Evolutionary conservation across 306 rosid species (phyloP).

Genomic region (Rosa chinensis): DNA sequence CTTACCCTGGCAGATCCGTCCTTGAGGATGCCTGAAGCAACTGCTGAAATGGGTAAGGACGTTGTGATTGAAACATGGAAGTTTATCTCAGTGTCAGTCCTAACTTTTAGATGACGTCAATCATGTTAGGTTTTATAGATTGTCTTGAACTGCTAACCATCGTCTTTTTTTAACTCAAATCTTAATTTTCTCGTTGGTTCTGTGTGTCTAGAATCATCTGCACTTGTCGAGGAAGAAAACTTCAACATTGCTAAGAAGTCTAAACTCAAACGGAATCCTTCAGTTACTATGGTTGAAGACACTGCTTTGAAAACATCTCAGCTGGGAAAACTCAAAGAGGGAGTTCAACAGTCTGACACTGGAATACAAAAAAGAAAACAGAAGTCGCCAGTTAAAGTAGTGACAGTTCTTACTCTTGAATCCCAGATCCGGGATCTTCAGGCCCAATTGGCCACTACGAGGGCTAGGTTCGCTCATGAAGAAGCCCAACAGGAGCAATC

Average conservation of each 20-base stretch:
- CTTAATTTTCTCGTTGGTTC: constrained; percentile 25
- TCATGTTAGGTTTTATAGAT: neutral
- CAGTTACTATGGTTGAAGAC: constrained; percentile 40
- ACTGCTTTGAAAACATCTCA: constrained; percentile 39
- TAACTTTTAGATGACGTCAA: neutral
- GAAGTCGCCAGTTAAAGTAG: constrained; percentile 53
- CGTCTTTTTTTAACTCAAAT: constrained; percentile 13
- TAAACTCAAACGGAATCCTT: constrained; percentile 46
- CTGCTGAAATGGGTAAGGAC: constrained; percentile 59
- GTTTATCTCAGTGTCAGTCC: constrained; percentile 11
- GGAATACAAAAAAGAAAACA: constrained; percentile 65
- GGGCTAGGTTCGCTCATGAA: no score
- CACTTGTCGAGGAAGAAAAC: constrained; percentile 48
- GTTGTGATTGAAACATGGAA: constrained; percentile 16
- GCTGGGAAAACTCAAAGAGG: constrained; percentile 45
- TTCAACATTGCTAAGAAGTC: constrained; percentile 37
- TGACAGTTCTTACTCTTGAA: constrained; percentile 26
- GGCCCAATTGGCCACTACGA: no score
- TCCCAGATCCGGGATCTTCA: no score
- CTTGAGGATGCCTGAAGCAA: constrained; percentile 78
- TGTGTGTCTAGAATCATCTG: constrained; percentile 57
- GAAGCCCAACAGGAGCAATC: no score
- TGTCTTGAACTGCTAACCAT: neutral
- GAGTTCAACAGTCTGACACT: constrained; percentile 35
- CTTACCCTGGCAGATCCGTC: constrained; percentile 87